These are phyloP conservation scores for Gamarada debralockiae DNA, from an alignment of 495 filamentous ascomycete species.

Conservation along the genomic window DNA sequence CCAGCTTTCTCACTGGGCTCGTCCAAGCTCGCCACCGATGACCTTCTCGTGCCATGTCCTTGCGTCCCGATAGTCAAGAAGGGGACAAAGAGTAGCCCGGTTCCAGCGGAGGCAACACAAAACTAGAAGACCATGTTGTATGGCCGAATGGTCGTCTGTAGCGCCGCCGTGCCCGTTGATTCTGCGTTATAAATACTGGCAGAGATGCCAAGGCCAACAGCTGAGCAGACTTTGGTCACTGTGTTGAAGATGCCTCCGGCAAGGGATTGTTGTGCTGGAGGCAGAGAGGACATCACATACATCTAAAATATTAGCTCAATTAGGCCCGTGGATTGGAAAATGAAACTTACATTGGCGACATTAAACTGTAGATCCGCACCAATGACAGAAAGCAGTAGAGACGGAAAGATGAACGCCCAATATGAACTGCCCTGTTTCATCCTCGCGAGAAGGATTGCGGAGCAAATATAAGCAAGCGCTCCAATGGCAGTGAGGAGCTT, in stretches of 20 bases:
- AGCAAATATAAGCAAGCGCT: conserved; percentile 36
- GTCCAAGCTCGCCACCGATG: conserved; percentile 10
- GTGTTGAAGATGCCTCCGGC: conserved; percentile 58
- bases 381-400: conserved; percentile 48
- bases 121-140: conserved; percentile 49
- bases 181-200: conserved; percentile 45
- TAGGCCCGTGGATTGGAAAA: conserved; percentile 15
- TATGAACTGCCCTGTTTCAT: conserved; percentile 35
- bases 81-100: conserved; percentile 31
- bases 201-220: conserved; percentile 48
- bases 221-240: conserved; percentile 45
- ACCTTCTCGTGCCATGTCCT: conserved; percentile 28
- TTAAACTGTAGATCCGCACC: conserved; percentile 60
- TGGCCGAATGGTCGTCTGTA: conserved; percentile 34
- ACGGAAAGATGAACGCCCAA: conserved; percentile 56
- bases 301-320: conserved; percentile 29
- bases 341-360: conserved; percentile 41
- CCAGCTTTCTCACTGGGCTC: too few relatives aligned
- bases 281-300: conserved; percentile 50
- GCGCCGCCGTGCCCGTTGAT: conserved; percentile 45
- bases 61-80: conserved; percentile 43
- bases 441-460: conserved; percentile 38
- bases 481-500: conserved; percentile 45
- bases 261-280: conserved; percentile 50
- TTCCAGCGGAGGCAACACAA: conserved; percentile 50